Base-by-base conservation (phyloP, 371 early-diverging fungal species). In the Mucor saturninus region DNA sequence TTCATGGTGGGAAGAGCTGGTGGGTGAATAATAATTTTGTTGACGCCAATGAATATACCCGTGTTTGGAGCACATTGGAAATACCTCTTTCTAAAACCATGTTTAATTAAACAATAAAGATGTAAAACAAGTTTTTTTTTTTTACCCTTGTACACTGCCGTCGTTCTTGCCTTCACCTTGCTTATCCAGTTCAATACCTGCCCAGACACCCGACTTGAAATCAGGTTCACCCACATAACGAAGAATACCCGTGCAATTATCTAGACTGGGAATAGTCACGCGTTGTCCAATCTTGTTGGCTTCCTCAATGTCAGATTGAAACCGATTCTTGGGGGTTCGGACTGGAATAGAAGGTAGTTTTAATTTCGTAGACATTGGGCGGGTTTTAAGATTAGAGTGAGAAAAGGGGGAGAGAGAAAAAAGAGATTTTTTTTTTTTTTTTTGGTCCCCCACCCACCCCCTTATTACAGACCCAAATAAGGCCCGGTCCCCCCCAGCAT, bases 81-180 rank as follows among this genome's bases (percentile, higher is more conserved):
- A 63, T 93, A 93, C 14, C 65, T 59, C 32, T 73, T 64, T 14
- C 77, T 76, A 21, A 35, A 46, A 21, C 5, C 8, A 14, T 43
- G 21, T 21, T 6, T 21, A 21, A 21, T 46, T 45, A 21, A 5
- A 46, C 8, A n/a, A 45, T 8, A 2, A 45, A 5, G 14, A 14
- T 39, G 15, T 2, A 37, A 9, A 30, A 39, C 2, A 32, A 21
- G 13, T 61, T 29, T n/a, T 11, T 32, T 37, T 28, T 37, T 46
- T 11, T 70, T 83, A 84, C 83, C 91, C 93, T 43, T 80, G 76
- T 54, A 88, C 88, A 43, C 80, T 78, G 10, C 94, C 93, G 61
- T 91, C 86, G 72, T 94, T 93, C 65, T 93, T 94, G 40, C 93
- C 93, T 31, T 83, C 77, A 11, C 88, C 89, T 13, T 68, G 72